Evolutionary conservation across 208 protist genomes (phyloP).

Genomic region (Crithidia brevicula): DNA sequence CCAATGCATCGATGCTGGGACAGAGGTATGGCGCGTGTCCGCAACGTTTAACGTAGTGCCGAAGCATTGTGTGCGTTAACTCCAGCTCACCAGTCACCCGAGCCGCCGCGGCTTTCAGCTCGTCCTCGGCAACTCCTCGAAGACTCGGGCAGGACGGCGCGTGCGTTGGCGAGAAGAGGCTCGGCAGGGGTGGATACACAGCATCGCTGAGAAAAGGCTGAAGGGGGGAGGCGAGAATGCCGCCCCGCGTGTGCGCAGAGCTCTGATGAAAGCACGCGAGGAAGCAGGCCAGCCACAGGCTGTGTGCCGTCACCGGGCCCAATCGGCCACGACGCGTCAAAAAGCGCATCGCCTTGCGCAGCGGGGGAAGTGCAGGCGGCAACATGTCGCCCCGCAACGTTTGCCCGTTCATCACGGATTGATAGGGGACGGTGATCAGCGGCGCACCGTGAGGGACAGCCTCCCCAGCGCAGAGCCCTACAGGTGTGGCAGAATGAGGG

Average conservation of each 20-base stretch:
- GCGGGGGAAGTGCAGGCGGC: constrained; percentile 50
- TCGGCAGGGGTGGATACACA: constrained; percentile 30
- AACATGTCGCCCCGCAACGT: constrained; percentile 64
- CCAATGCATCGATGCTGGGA: constrained; percentile 44
- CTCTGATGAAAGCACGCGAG: constrained; percentile 36
- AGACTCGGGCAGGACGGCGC: constrained; percentile 20
- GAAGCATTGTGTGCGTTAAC: constrained; percentile 42
- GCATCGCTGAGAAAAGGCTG: constrained; percentile 15
- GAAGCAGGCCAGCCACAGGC: constrained; percentile 53
- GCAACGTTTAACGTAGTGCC: constrained; percentile 41
- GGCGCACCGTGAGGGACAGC: constrained; percentile 51
- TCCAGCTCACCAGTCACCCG: constrained; percentile 32
- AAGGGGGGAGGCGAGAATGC: neutral
- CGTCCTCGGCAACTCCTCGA: neutral
- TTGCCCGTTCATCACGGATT: constrained; percentile 63
- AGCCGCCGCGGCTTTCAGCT: constrained; percentile 22
- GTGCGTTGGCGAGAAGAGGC: constrained; percentile 8
- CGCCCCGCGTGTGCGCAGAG: neutral
- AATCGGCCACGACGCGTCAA: constrained; percentile 59
- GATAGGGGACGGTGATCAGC: constrained; percentile 74
- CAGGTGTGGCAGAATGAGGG: constrained; percentile 17
- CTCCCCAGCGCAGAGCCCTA: constrained; percentile 51
- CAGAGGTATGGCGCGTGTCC: constrained; percentile 13
- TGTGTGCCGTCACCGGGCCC: constrained; percentile 45
- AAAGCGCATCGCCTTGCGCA: constrained; percentile 45